Percentiles rank a stretch among this genome's conserved stretches.
Conservation (phyloP, 169 alveolate species). For the Neospora caninum region DNA sequence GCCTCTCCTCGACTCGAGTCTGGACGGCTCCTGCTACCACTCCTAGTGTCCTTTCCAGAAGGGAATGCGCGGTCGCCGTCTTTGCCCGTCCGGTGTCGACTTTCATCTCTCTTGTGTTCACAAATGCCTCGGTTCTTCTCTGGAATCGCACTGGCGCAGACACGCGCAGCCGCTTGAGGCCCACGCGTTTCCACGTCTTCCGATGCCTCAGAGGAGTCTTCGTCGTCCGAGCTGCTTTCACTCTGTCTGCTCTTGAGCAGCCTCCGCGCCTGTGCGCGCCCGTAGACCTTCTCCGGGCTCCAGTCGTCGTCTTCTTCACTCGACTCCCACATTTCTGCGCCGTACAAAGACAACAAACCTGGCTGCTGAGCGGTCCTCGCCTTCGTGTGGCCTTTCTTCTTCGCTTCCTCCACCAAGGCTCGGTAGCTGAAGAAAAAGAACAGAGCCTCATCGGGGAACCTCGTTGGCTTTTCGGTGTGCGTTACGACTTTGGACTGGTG, state of each 20-base stretch:
- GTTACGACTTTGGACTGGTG: no score
- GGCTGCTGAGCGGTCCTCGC: background rate
- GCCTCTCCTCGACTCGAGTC: no score
- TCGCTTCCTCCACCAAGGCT: conserved; percentile 12
- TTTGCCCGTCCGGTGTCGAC: no score
- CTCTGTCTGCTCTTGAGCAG: conserved; percentile 1
- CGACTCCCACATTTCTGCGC: conserved; percentile 5
- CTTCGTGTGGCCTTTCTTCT: background rate
- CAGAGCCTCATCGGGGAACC: no score
- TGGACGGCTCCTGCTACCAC: no score
- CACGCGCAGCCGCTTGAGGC: no score
- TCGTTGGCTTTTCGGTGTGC: no score
- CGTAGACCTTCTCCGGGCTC: conserved; percentile 19
- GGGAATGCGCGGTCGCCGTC: no score
- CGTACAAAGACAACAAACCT: background rate
- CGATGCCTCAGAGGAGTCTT: background rate
- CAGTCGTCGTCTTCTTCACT: conserved; percentile 44
- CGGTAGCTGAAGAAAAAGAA: background rate
- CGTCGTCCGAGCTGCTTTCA: conserved; percentile 25
- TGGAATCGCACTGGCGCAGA: no score
- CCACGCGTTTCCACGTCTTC: background rate
- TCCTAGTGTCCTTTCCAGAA: no score
- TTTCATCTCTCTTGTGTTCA: no score
- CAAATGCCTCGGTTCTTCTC: no score
- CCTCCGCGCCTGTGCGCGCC: background rate